phyloP scores from a whole-genome alignment of 129 eudicot genomes.

The Gnaphalium uliginosum region DNA sequence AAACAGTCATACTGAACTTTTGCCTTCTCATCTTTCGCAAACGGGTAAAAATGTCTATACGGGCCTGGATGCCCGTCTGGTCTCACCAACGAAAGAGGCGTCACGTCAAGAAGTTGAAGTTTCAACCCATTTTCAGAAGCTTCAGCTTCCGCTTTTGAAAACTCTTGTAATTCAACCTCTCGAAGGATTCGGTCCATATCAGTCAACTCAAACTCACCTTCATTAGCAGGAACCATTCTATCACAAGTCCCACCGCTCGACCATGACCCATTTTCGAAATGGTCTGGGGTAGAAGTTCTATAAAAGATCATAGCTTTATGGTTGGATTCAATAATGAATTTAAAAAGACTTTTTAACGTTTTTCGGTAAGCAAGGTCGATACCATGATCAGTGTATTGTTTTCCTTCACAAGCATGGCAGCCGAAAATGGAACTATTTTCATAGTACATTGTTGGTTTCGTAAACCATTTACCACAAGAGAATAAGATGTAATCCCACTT shows the following conservation, averaged over 20 bases:
- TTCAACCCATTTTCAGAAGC: constrained; percentile 59
- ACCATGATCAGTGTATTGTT: constrained; percentile 61
- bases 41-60: constrained; percentile 69
- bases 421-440: constrained; percentile 55
- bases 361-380: constrained; percentile 66
- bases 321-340: constrained; percentile 48
- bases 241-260: constrained; percentile 72
- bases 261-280: constrained; percentile 85
- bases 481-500: constrained; percentile 69
- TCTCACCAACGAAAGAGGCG: constrained; percentile 69
- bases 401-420: constrained; percentile 64
- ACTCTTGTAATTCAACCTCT: constrained; percentile 67
- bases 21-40: constrained; percentile 50
- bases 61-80: constrained; percentile 98
- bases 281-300: constrained; percentile 87
- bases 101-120: constrained; percentile 73
- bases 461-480: constrained; percentile 85
- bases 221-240: constrained; percentile 60
- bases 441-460: constrained; percentile 71
- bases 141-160: constrained; percentile 41
- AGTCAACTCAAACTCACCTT: constrained; percentile 60
- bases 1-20: constrained; percentile 70
- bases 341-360: constrained; percentile 44
- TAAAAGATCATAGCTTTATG: constrained; percentile 58
- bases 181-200: constrained; percentile 52